These are phyloP conservation scores for Trichosporon coremiiforme DNA, from an alignment of 1,284 basidiomycete species.

Conservation along the genomic window DNA sequence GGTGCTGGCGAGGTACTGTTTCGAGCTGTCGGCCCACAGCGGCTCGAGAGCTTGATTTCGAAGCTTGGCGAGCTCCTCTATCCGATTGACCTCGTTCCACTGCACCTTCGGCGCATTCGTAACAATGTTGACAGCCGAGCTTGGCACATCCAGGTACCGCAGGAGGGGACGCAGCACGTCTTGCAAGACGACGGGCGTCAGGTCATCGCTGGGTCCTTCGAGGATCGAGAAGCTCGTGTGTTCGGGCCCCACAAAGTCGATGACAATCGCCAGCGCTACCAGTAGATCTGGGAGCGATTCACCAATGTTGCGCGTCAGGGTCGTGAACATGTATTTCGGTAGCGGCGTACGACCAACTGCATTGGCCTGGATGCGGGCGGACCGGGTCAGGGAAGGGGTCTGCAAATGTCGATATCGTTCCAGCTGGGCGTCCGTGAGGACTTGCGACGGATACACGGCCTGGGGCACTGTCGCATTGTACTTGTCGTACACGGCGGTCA, in stretches of 20 bases:
- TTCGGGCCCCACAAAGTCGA: conserved; percentile 46
- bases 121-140: conserved; percentile 37
- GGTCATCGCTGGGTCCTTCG: conserved; percentile 55
- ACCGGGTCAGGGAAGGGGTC: conserved; percentile 19
- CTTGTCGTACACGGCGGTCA: conserved; percentile 29
- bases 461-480: conserved; percentile 19
- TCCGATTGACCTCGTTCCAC: conserved; percentile 50
- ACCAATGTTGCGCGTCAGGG: conserved; percentile 49
- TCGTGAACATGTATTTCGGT: conserved; percentile 51
- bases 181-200: conserved; percentile 47
- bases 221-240: conserved; percentile 49
- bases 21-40: conserved; percentile 42
- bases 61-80: conserved; percentile 51
- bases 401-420: conserved; percentile 45
- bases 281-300: conserved; percentile 54
- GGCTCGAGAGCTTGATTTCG: conserved; percentile 52
- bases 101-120: conserved; percentile 47
- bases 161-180: conserved; percentile 47
- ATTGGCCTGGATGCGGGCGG: not conserved
- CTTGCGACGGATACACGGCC: conserved; percentile 41
- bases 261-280: conserved; percentile 48
- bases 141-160: conserved; percentile 41
- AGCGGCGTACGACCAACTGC: conserved; percentile 17
- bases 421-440: conserved; percentile 42
- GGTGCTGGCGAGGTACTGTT: conserved; percentile 12